Evolutionary conservation across 1,284 basidiomycete species (phyloP).

Genomic region (Ustilago xerochloae): DNA sequence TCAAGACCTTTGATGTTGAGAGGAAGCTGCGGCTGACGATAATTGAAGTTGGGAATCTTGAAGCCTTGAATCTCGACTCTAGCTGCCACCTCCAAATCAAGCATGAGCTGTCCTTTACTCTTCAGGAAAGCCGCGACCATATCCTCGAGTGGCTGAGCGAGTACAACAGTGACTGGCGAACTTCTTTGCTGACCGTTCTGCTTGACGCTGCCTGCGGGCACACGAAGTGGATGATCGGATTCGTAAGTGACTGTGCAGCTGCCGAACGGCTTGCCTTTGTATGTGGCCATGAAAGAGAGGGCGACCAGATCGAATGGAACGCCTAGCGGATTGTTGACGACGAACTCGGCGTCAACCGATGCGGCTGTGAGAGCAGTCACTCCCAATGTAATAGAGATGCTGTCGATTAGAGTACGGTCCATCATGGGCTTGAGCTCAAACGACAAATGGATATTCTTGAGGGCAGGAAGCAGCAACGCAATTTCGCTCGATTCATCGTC

Average conservation of each 20-base stretch:
- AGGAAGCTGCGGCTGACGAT: conserved; percentile 51
- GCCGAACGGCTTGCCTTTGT: conserved; percentile 54
- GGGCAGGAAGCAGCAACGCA: conserved; percentile 39
- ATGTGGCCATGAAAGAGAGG: conserved; percentile 52
- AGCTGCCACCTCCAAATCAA: conserved; percentile 55
- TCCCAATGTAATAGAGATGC: conserved; percentile 55
- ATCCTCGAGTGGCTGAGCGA: conserved; percentile 53
- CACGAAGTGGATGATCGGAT: conserved; percentile 31
- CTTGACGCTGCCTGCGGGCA: conserved; percentile 41
- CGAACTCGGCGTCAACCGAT: conserved; percentile 51
- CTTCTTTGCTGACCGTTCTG: conserved; percentile 31
- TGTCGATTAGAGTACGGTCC: conserved; percentile 53
- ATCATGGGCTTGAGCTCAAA: conserved; percentile 58
- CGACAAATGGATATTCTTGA: conserved; percentile 42
- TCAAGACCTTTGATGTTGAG: conserved; percentile 53
- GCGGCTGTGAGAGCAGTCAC: conserved; percentile 51
- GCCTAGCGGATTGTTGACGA: conserved; percentile 56
- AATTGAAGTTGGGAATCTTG: conserved; percentile 52
- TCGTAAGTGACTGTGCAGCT: conserved; percentile 37
- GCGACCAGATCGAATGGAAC: conserved; percentile 52
- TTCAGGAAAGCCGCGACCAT: conserved; percentile 53
- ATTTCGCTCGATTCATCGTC: conserved; percentile 52
- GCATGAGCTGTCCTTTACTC: conserved; percentile 52
- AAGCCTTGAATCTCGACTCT: conserved; percentile 52
- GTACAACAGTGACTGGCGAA: conserved; percentile 38